Evolutionary conservation across 129 eudicot species (phyloP).

Genomic region (Centaurea solstitialis): DNA sequence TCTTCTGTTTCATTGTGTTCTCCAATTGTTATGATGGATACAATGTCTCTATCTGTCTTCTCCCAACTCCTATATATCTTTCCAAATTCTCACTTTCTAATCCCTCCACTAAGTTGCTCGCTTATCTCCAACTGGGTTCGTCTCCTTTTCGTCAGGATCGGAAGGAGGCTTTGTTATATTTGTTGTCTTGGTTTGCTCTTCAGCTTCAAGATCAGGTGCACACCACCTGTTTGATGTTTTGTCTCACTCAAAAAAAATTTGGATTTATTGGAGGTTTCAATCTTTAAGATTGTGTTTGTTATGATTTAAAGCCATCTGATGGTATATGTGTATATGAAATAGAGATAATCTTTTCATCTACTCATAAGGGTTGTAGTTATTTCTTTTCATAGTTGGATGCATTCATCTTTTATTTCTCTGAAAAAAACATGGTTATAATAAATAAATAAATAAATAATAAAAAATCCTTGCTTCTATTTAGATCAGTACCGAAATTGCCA

Average conservation of each 20-base stretch:
- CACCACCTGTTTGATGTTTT: slow-evolving; percentile 29
- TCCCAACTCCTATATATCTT: slow-evolving; percentile 24
- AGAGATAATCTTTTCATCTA: background rate
- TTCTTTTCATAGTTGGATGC: background rate
- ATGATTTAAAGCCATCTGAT: background rate
- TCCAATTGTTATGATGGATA: slow-evolving; percentile 38
- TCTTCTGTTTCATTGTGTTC: slow-evolving; percentile 40
- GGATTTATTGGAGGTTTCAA: background rate
- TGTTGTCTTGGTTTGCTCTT: background rate
- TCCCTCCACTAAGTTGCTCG: slow-evolving; percentile 17
- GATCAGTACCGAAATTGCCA: background rate
- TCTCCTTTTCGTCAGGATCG: background rate
- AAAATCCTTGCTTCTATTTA: background rate
- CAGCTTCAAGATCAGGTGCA: slow-evolving; percentile 20
- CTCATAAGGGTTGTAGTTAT: background rate
- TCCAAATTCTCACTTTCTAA: background rate
- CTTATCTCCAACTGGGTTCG: slow-evolving; percentile 1
- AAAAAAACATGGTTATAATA: background rate
- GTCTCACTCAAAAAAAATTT: slow-evolving; percentile 4
- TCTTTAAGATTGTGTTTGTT: background rate
- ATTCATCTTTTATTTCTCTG: background rate
- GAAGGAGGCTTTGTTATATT: background rate
- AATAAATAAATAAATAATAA: no score
- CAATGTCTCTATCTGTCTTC: slow-evolving; percentile 33
- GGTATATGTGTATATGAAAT: background rate